Conservation (phyloP, 331 rosid genomes). For the Phaseolus coccineus region DNA sequence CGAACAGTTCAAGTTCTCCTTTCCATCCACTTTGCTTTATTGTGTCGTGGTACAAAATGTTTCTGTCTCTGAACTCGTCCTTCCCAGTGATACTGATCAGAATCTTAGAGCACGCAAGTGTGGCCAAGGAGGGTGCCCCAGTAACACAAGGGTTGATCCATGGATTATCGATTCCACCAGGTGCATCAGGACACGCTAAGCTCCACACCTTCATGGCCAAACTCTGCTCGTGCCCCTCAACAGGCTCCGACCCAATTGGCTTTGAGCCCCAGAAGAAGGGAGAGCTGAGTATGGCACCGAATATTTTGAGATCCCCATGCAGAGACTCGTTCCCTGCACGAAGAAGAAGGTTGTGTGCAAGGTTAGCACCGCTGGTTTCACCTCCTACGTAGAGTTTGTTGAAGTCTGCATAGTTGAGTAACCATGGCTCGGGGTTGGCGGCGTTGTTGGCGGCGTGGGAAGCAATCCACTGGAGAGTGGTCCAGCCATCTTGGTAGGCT, state of each 20-base stretch:
- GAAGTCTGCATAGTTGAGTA: conserved; percentile 43
- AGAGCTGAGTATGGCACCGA: conserved; percentile 38
- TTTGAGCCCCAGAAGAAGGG: conserved; percentile 49
- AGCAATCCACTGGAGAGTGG: conserved; percentile 52
- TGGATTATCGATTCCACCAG: conserved; percentile 44
- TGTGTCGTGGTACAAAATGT: conserved; percentile 37
- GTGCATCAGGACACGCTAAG: conserved; percentile 40
- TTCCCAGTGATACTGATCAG: conserved; percentile 34
- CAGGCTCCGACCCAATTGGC: conserved; percentile 44
- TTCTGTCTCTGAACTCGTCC: conserved; percentile 47
- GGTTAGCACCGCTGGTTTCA: conserved; percentile 53
- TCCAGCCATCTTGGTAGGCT: conserved; percentile 53
- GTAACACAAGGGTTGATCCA: conserved; percentile 37
- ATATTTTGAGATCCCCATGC: conserved; percentile 15
- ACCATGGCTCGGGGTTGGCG: conserved; percentile 53
- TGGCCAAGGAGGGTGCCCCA: conserved; percentile 48
- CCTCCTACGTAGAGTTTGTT: conserved; percentile 44
- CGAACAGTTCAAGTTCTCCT: conserved; percentile 46
- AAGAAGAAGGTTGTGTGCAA: conserved; percentile 46
- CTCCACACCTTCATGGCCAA: conserved; percentile 42
- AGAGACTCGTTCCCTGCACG: conserved; percentile 42
- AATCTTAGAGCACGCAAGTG: conserved; percentile 46
- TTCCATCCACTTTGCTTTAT: conserved; percentile 52
- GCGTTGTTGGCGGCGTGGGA: conserved; percentile 3
- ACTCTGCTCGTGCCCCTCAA: conserved; percentile 29